These are phyloP conservation scores for Perkinsus chesapeaki DNA, from an alignment of 169 alveolate species.

Conservation along the genomic window DNA sequence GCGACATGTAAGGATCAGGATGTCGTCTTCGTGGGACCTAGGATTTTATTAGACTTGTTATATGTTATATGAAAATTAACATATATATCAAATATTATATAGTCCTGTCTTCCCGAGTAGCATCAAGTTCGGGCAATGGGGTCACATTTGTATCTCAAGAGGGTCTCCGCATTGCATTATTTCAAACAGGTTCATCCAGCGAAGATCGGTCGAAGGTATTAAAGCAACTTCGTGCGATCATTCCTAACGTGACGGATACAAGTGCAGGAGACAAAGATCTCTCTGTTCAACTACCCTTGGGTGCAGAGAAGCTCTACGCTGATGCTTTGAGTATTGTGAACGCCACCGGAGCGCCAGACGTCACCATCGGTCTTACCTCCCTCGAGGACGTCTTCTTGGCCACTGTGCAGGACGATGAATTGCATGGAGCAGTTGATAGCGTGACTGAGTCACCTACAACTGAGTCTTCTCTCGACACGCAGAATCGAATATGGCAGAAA, in stretches of 20 bases:
- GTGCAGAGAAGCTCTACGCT: background rate
- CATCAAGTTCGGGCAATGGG: no score
- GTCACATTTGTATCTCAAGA: no score
- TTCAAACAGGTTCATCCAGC: background rate
- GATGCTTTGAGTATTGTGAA: background rate
- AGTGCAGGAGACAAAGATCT: background rate
- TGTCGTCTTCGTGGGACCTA: background rate
- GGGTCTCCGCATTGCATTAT: no score
- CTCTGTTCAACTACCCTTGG: background rate
- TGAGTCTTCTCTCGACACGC: background rate
- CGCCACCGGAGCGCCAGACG: background rate
- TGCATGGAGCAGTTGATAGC: background rate
- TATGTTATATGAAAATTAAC: no score
- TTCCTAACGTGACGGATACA: background rate
- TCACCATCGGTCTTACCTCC: slow-evolving; percentile 50
- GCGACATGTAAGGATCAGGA: background rate
- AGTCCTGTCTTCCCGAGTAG: no score
- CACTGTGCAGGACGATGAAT: slow-evolving; percentile 18
- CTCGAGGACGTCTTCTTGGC: slow-evolving; percentile 75
- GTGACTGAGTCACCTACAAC: no score
- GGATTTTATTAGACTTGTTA: no score
- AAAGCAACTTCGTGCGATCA: background rate
- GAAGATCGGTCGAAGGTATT: background rate
- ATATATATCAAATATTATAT: no score
- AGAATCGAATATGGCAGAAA: background rate